Evolutionary conservation across 2,329 filamentous ascomycete genomes (phyloP).

Genomic region (Fusarium tricinctum): DNA sequence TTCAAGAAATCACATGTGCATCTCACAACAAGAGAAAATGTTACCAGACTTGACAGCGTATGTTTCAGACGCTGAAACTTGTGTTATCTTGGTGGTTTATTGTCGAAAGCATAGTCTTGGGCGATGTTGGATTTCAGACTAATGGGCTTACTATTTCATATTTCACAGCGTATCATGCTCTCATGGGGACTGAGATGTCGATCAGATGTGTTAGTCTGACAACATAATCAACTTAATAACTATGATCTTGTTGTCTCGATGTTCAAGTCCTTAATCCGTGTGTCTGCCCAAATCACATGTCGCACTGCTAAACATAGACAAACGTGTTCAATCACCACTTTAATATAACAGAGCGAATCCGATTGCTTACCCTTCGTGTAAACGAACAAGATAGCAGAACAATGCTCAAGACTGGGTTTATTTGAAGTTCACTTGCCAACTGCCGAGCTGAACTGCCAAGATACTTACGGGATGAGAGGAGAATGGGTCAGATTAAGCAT

Average conservation of each 20-base stretch:
- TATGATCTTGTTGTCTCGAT: not conserved
- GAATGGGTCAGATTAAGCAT: conserved; percentile 6
- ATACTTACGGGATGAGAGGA: no score
- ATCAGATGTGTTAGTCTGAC: conserved; percentile 3
- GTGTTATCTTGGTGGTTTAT: conserved; percentile 16
- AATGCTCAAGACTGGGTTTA: not conserved
- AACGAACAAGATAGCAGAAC: no score
- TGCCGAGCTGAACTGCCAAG: not conserved
- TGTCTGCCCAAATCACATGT: no score
- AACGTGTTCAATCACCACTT: not conserved
- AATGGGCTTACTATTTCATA: conserved; percentile 15
- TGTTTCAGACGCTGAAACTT: conserved; percentile 1
- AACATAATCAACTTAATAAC: conserved; percentile 22
- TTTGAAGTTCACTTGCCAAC: not conserved
- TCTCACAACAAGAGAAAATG: conserved; percentile 14
- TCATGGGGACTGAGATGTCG: not conserved
- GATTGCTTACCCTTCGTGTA: no score
- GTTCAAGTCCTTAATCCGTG: no score
- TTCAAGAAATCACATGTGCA: conserved; percentile 31
- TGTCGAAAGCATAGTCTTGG: conserved; percentile 22
- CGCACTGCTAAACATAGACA: no score
- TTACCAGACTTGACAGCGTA: conserved; percentile 19
- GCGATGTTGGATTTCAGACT: conserved; percentile 10
- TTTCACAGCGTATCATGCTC: conserved; percentile 7
- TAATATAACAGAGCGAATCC: no score